These are phyloP conservation scores for Pseudogymnoascus sp. DNA, from an alignment of 2,329 filamentous ascomycete species.

Conservation along the genomic window DNA sequence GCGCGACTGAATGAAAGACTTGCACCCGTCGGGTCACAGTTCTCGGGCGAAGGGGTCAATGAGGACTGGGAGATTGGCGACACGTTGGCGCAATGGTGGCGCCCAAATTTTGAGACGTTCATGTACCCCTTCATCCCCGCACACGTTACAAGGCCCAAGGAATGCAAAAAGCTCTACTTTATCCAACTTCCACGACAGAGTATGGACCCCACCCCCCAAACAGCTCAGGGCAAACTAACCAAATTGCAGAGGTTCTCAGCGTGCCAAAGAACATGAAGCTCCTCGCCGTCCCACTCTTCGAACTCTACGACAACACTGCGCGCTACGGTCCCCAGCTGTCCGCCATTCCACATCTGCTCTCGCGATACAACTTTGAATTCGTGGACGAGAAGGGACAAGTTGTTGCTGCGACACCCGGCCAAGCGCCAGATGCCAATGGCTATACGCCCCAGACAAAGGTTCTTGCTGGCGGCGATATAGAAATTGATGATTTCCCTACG, in stretches of 20 bases:
- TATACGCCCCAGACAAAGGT: conserved; percentile 59
- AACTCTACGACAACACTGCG: conserved; percentile 94
- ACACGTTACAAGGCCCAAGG: conserved; percentile 92
- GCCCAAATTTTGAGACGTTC: conserved; percentile 98
- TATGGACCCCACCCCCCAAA: conserved; percentile 38
- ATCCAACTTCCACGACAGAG: conserved; percentile 89
- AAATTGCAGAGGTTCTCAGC: conserved; percentile 69
- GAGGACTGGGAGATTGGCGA: conserved; percentile 93
- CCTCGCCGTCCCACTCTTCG: conserved; percentile 90
- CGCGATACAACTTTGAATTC: conserved; percentile 95
- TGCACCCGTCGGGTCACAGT: conserved; percentile 78
- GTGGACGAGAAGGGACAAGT: conserved; percentile 88
- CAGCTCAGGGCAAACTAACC: conserved; percentile 10
- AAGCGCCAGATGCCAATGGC: conserved; percentile 44
- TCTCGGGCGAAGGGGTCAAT: conserved; percentile 76
- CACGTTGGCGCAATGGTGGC: conserved; percentile 96
- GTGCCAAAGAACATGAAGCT: conserved; percentile 99
- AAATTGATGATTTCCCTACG: conserved; percentile 42
- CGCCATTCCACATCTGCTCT: conserved; percentile 89
- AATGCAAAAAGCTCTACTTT: conserved; percentile 98
- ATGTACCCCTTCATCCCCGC: conserved; percentile 98
- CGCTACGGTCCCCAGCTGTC: conserved; percentile 93
- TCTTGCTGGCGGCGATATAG: conserved; percentile 52
- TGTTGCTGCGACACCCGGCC: conserved; percentile 74
- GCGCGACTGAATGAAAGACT: conserved; percentile 83